phyloP scores from a whole-genome alignment of 345 rosid species.

The Geranium brycei region DNA sequence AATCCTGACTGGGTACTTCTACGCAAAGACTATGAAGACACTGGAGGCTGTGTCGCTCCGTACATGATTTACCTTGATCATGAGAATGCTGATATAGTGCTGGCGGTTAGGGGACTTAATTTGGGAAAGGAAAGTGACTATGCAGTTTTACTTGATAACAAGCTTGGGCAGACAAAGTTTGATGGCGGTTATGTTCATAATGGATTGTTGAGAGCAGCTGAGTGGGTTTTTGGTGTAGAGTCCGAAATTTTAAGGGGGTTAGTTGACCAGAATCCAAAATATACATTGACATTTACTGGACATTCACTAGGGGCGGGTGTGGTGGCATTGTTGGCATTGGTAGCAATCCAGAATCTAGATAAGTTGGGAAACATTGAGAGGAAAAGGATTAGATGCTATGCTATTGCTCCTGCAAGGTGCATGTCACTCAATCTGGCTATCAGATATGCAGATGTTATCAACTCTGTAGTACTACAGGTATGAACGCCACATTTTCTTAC shows the following conservation, averaged over 20 bases:
- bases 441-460: constrained; percentile 75
- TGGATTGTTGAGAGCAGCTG: constrained; percentile 74
- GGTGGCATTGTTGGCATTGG: constrained; percentile 50
- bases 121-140: constrained; percentile 77
- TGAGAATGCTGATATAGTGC: constrained; percentile 39
- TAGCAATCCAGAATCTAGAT: constrained; percentile 43
- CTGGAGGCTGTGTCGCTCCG: constrained; percentile 57
- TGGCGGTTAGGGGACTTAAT: constrained; percentile 72
- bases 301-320: constrained; percentile 90
- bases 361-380: constrained; percentile 64
- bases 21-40: constrained; percentile 51
- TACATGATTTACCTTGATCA: constrained; percentile 82
- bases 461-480: constrained; percentile 86
- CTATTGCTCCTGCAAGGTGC: constrained; percentile 85
- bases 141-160: constrained; percentile 77
- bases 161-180: constrained; percentile 76
- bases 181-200: constrained; percentile 90
- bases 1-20: constrained; percentile 53
- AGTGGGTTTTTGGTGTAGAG: constrained; percentile 66
- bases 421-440: constrained; percentile 85
- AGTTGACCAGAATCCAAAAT: constrained; percentile 43
- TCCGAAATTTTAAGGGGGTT: constrained; percentile 43
- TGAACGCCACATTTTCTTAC: background rate
- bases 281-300: constrained; percentile 72
- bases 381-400: constrained; percentile 69